phyloP scores from a whole-genome alignment of 202 grass and related monocot genomes.

The Miscanthus sacchariflorus region DNA sequence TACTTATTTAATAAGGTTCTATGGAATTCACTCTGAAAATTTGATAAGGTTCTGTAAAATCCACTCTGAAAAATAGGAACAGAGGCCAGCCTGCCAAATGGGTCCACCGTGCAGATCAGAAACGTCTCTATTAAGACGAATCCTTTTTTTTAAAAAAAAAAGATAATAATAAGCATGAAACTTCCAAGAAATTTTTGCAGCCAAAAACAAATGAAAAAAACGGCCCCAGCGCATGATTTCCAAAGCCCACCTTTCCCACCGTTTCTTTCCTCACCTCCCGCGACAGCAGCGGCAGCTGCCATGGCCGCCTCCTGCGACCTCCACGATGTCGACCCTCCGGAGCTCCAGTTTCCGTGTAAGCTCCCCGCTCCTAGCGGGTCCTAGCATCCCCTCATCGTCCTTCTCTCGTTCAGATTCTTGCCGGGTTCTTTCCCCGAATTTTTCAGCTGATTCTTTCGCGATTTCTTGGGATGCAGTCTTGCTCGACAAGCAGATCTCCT shows the following conservation, averaged over 20 bases:
- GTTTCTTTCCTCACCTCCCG: constrained; percentile 21
- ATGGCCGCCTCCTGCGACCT: constrained; percentile 70
- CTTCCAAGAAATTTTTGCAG: constrained; percentile 14
- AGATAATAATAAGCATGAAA: background rate
- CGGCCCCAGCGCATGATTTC: constrained; percentile 26
- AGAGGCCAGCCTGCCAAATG: background rate
- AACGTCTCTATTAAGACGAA: background rate
- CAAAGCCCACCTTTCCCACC: constrained; percentile 34
- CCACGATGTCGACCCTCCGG: constrained; percentile 76
- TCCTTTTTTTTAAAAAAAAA: background rate
- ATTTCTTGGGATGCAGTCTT: constrained; percentile 68
- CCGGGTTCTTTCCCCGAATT: constrained; percentile 5
- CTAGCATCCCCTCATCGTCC: background rate
- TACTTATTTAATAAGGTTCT: too few species aligned
- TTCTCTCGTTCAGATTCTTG: constrained; percentile 27
- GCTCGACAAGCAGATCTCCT: constrained; percentile 95
- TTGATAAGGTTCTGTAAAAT: too few species aligned
- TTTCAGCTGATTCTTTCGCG: constrained; percentile 34
- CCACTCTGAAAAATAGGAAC: background rate
- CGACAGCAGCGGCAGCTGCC: constrained; percentile 26
- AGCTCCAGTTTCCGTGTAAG: constrained; percentile 96
- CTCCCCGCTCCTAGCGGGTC: background rate
- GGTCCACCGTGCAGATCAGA: background rate
- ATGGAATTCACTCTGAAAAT: background rate
- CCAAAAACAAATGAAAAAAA: constrained; percentile 23